Evolutionary conservation across 768 basidiomycete genomes (phyloP).

Genomic region (Tricholoma furcatifolium): DNA sequence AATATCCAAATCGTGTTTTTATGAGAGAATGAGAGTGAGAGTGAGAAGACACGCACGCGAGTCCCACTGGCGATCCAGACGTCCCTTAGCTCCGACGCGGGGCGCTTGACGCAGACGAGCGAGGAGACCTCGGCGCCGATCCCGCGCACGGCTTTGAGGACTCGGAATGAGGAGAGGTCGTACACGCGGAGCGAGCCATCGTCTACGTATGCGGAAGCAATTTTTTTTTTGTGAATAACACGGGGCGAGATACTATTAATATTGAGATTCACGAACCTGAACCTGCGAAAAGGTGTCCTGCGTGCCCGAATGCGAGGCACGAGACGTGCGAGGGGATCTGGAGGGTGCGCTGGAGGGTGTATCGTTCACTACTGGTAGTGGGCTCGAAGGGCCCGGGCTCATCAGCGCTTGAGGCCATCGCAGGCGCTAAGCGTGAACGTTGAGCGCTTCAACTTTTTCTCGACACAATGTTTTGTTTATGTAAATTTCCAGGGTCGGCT

Average conservation of each 20-base stretch:
- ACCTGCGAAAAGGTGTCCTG: slow-evolving; percentile 54
- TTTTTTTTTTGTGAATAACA: not conserved
- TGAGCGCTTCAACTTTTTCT: not conserved
- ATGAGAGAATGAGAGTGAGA: not conserved
- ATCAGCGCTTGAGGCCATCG: slow-evolving; percentile 3
- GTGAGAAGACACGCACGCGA: slow-evolving; percentile 44
- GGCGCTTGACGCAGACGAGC: slow-evolving; percentile 42
- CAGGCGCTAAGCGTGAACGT: not conserved
- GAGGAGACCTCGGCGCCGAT: slow-evolving; percentile 63
- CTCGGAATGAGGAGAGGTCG: slow-evolving; percentile 54
- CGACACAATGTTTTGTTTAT: not conserved
- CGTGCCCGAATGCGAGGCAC: slow-evolving; percentile 48
- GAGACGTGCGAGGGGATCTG: slow-evolving; percentile 51
- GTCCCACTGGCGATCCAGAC: slow-evolving; percentile 70
- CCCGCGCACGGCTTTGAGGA: slow-evolving; percentile 60
- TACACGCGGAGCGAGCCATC: slow-evolving; percentile 75
- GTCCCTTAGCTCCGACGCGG: slow-evolving; percentile 40
- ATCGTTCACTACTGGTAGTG: slow-evolving; percentile 15
- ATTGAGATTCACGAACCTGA: slow-evolving; percentile 45
- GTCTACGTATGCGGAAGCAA: slow-evolving; percentile 45
- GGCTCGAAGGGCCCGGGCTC: slow-evolving; percentile 10
- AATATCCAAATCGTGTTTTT: too few species aligned
- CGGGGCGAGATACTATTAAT: not conserved
- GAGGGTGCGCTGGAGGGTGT: slow-evolving; percentile 26
- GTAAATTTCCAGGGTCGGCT: not conserved